Evolutionary conservation across 805 yeast genomes (phyloP), one percentile per base, ranked within the genome.

Genomic region (Yarrowia sp.): DNA sequence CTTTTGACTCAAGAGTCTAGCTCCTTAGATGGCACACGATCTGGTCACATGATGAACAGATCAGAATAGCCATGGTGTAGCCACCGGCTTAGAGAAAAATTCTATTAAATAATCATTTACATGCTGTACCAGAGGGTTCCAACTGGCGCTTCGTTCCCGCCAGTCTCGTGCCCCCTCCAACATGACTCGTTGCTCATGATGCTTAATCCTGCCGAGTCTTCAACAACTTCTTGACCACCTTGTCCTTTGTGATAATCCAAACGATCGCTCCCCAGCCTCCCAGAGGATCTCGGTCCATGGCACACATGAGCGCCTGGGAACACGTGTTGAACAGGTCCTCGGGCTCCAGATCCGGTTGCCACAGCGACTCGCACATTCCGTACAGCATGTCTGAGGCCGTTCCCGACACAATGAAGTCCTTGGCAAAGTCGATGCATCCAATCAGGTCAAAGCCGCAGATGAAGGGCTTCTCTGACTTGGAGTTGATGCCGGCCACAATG

Each of bases 201-300:
- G 52, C 52, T 47, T 84, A 95, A 84, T 95, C 99, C 82, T 94
- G 98, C 79, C 99, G 89, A 68, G 97, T 92, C 82, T 89, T 93
- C 79, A 95, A 85, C 74, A 90, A 86, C 75, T 96, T 87, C 81
- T 89, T 92, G 67, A 87, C 85, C 68, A 95, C 96, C 79, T 91
- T 90, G 76, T 94, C 98, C 80, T 92, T 92, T 56, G 96, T 91
- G 65, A 95, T 86, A 67, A 95, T 82, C 79, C 94, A 94, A 30
- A 95, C 98, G 17, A 91, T 90, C 9, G 97, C 97, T 75, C 99
- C 99, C 97, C 98, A 95, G 72, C 99, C 99, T 38, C 96, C 88
- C 69, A 95, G 83, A 7, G 98, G 97, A 79, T 95, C 99, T 83
- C 99, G 90, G 79, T 95, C 99, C 43, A 90, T 96, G 19, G 97